phyloP scores from a whole-genome alignment of 2,329 filamentous ascomycete genomes.

The Aspergillus proliferans region DNA sequence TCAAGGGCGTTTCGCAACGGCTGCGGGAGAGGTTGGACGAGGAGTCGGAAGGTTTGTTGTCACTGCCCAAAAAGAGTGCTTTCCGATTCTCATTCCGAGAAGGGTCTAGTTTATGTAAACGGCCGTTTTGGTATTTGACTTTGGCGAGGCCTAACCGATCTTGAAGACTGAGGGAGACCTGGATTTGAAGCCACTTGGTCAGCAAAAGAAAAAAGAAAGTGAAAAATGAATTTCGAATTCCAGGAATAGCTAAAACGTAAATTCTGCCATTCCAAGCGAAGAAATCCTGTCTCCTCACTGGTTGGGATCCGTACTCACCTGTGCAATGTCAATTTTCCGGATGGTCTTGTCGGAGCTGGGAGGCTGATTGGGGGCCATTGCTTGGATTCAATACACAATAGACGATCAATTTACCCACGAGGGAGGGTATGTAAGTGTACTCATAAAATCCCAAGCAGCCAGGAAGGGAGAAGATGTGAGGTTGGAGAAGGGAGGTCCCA shows the following conservation, averaged over 20 bases:
- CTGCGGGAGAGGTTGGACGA: slow-evolving; percentile 73
- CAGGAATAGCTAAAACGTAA: background rate
- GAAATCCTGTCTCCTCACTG: no score
- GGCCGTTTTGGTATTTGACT: slow-evolving; percentile 94
- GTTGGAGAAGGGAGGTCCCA: background rate
- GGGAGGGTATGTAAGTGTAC: slow-evolving; percentile 9
- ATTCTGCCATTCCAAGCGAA: no score
- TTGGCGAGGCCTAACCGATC: slow-evolving; percentile 91
- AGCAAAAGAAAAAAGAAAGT: background rate
- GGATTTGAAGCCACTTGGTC: slow-evolving; percentile 15
- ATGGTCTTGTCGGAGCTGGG: slow-evolving; percentile 32
- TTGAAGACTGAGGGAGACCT: slow-evolving; percentile 92
- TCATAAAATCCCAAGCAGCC: slow-evolving; percentile 6
- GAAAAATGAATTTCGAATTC: background rate
- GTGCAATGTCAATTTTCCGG: slow-evolving; percentile 37
- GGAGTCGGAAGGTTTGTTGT: slow-evolving; percentile 70
- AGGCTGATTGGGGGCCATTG: slow-evolving; percentile 28
- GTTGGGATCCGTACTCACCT: slow-evolving; percentile 22
- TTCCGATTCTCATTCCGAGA: slow-evolving; percentile 69
- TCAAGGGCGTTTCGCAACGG: slow-evolving; percentile 48
- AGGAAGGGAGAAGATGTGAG: background rate
- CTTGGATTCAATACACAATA: slow-evolving; percentile 9
- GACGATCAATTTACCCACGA: slow-evolving; percentile 6
- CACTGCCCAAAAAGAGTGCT: slow-evolving; percentile 54
- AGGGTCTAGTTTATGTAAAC: slow-evolving; percentile 73